Percentiles rank a stretch among this genome's conserved stretches.
These are phyloP conservation scores for Cladorrhinum sp. DNA, from an alignment of 2,329 filamentous ascomycete species.

Conservation along the genomic window DNA sequence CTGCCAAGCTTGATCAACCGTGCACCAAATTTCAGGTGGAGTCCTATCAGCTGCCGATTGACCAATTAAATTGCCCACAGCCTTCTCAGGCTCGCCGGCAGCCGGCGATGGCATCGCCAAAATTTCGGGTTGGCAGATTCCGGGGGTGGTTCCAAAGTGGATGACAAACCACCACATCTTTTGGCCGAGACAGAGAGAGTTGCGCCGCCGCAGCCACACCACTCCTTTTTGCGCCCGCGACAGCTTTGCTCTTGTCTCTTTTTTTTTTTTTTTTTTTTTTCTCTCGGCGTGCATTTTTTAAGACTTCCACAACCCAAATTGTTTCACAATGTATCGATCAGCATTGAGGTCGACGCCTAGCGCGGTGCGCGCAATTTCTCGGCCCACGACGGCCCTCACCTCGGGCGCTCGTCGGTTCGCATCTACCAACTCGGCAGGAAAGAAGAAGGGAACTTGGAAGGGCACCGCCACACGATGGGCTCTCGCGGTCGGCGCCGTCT, in stretches of 20 bases:
- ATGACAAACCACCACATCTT: conserved; percentile 17
- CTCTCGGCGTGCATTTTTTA: neutral
- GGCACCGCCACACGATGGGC: conserved; percentile 70
- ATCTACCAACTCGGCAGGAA: conserved; percentile 57
- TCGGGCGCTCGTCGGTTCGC: conserved; percentile 48
- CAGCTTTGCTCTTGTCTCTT: too few species aligned
- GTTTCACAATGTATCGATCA: conserved; percentile 49
- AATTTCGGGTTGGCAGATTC: conserved; percentile 18
- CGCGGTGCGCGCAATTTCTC: conserved; percentile 39
- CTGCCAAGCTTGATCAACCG: neutral
- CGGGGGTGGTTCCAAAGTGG: neutral
- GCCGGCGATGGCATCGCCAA: conserved; percentile 20
- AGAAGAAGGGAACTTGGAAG: conserved; percentile 79
- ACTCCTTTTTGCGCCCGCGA: conserved; percentile 7
- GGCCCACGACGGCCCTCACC: conserved; percentile 37
- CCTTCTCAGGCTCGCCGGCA: conserved; percentile 3
- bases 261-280: neutral
- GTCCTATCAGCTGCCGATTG: neutral
- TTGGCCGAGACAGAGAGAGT: neutral
- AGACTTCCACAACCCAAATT: neutral
- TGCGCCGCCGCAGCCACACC: conserved; percentile 3
- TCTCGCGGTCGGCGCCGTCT: conserved; percentile 71
- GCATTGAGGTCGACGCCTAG: conserved; percentile 48
- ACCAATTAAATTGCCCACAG: conserved; percentile 6
- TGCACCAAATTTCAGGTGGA: neutral